Evolutionary conservation across 192 early-diverging fungal species (phyloP).

Genomic region (Dimargaris cristalligena): DNA sequence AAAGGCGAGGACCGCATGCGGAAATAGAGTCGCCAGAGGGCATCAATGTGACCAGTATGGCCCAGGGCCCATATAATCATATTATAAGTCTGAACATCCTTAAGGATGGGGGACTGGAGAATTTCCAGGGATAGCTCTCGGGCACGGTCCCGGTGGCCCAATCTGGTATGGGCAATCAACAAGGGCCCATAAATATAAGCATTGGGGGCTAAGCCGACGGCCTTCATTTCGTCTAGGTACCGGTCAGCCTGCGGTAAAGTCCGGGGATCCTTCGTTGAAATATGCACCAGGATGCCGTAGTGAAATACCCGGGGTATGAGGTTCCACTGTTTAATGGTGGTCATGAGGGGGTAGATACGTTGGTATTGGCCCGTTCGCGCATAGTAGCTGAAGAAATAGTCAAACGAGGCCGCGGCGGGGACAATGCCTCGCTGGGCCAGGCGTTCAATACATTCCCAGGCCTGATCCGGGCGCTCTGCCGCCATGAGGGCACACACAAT

Average conservation of each 20-base stretch:
- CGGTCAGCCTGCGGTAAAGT: not conserved
- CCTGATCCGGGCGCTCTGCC: not conserved
- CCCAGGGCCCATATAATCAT: conserved; percentile 6
- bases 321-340: not conserved
- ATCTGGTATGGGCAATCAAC: not conserved
- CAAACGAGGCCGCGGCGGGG: not conserved
- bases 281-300: not conserved
- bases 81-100: not conserved
- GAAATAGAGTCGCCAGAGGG: conserved; percentile 6
- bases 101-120: not conserved
- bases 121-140: not conserved
- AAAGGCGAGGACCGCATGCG: not conserved
- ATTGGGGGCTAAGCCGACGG: not conserved
- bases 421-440: not conserved
- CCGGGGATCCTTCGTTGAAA: not conserved
- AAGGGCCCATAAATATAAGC: conserved; percentile 1
- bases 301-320: not conserved
- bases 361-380: not conserved
- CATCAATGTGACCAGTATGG: not conserved
- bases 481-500: conserved; percentile 4
- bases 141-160: not conserved
- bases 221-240: not conserved
- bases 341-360: not conserved
- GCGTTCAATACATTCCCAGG: not conserved
- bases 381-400: not conserved